Conservation (phyloP, 345 rosid species). For the Camelina laxa region DNA sequence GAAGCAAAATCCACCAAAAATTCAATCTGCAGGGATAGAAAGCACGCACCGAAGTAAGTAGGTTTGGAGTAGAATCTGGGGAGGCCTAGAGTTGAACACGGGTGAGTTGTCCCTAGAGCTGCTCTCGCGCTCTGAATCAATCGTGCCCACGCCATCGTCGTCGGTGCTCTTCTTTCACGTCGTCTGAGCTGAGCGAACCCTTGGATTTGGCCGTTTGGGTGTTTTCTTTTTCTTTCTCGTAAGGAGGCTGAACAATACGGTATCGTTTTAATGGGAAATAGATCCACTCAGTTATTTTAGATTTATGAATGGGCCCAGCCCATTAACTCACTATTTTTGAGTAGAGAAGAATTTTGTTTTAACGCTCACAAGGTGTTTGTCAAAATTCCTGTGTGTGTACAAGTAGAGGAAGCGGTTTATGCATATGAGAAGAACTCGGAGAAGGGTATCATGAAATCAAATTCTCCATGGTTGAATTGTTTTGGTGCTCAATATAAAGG, state of each 20-base stretch:
- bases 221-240: not conserved
- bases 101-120: conserved; percentile 15
- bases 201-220: conserved; percentile 3
- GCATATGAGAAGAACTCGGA: not conserved
- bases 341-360: not conserved
- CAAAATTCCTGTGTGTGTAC: not conserved
- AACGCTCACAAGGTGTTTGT: not conserved
- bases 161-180: not conserved
- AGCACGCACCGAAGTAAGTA: conserved; percentile 52
- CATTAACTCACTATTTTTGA: not conserved
- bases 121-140: conserved; percentile 42
- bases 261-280: not conserved
- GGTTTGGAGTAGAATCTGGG: conserved; percentile 72
- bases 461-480: not conserved
- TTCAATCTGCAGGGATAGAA: not conserved
- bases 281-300: not conserved
- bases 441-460: not conserved
- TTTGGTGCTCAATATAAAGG: not conserved
- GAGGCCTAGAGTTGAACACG: conserved; percentile 39
- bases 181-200: not conserved
- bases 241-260: not conserved
- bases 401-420: not conserved
- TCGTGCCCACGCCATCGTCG: conserved; percentile 61
- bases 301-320: conserved; percentile 10
- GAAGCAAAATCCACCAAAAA: not conserved